Conservation (phyloP, 768 basidiomycete species). For the Auricularia sp. region DNA sequence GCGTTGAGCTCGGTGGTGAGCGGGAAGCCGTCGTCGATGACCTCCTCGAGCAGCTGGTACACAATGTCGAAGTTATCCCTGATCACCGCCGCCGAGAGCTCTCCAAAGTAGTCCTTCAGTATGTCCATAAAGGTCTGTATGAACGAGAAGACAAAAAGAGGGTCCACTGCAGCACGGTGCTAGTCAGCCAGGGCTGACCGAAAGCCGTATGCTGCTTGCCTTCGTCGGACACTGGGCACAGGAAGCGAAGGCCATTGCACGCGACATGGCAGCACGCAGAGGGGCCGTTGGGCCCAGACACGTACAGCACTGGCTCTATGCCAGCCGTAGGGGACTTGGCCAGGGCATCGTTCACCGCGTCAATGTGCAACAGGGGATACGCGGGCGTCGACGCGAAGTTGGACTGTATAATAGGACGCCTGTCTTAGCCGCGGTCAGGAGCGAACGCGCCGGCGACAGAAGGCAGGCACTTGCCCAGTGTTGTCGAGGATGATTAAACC, state of each 20-base stretch:
- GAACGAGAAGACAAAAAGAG: constrained; percentile 82
- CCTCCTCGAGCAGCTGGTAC: constrained; percentile 92
- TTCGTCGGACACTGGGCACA: constrained; percentile 77
- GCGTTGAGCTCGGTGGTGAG: constrained; percentile 85
- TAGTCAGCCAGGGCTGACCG: background rate
- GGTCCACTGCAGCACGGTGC: constrained; percentile 53
- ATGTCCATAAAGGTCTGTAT: constrained; percentile 77
- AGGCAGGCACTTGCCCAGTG: constrained; percentile 43
- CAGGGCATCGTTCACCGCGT: constrained; percentile 68
- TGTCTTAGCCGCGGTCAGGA: constrained; percentile 6
- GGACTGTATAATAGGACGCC: constrained; percentile 76
- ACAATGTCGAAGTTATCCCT: constrained; percentile 93
- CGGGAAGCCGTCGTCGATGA: constrained; percentile 85
- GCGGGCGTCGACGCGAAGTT: constrained; percentile 72
- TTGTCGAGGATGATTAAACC: constrained; percentile 72
- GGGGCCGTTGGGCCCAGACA: constrained; percentile 41
- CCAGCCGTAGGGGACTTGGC: constrained; percentile 32
- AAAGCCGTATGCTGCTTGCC: constrained; percentile 32
- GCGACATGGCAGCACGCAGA: constrained; percentile 78
- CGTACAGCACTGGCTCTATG: constrained; percentile 41
- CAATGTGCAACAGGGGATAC: constrained; percentile 79
- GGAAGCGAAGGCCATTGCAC: constrained; percentile 61
- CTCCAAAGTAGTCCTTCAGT: constrained; percentile 77
- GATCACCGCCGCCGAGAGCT: constrained; percentile 66
- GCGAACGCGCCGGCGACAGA: background rate